Percentiles rank a stretch among this genome's conserved stretches.
Evolutionary conservation across 2,329 filamentous ascomycete species (phyloP).

Genomic region (Colletotrichum sp.): DNA sequence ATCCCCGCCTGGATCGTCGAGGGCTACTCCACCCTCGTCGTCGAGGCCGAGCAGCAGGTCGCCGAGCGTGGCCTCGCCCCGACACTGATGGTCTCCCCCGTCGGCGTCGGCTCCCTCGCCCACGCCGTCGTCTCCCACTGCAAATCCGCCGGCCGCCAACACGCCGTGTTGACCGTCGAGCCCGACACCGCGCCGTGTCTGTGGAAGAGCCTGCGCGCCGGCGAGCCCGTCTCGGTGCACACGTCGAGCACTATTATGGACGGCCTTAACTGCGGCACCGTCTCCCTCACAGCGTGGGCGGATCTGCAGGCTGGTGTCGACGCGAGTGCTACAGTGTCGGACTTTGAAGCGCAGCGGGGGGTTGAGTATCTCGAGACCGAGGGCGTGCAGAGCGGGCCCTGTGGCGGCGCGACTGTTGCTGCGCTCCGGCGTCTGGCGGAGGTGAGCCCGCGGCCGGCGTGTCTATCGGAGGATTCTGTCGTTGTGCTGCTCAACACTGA

Average conservation of each 20-base stretch:
- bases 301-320: conserved; percentile 63
- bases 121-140: conserved; percentile 72
- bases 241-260: conserved; percentile 74
- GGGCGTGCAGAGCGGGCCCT: conserved; percentile 62
- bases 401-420: conserved; percentile 63
- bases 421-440: conserved; percentile 55
- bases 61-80: conserved; percentile 35
- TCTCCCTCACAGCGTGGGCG: conserved; percentile 70
- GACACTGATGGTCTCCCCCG: conserved; percentile 64
- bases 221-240: conserved; percentile 50
- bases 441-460: conserved; percentile 32
- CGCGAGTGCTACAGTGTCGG: conserved; percentile 63
- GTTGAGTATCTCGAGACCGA: conserved; percentile 55
- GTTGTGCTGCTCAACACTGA: conserved; percentile 74
- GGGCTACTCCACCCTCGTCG: conserved; percentile 76
- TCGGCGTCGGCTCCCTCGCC: conserved; percentile 76
- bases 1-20: conserved; percentile 79
- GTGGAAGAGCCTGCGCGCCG: conserved; percentile 54
- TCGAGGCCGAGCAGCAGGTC: conserved; percentile 68
- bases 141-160: conserved; percentile 46
- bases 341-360: conserved; percentile 66
- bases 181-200: conserved; percentile 69
- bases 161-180: conserved; percentile 69
- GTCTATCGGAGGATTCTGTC: conserved; percentile 51
- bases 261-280: conserved; percentile 75